A percentile compares a stretch with the other conserved stretches of the same genome.
These are phyloP conservation scores for Glycine latifolia DNA, from an alignment of 306 rosid genomes.

Conservation along the genomic window DNA sequence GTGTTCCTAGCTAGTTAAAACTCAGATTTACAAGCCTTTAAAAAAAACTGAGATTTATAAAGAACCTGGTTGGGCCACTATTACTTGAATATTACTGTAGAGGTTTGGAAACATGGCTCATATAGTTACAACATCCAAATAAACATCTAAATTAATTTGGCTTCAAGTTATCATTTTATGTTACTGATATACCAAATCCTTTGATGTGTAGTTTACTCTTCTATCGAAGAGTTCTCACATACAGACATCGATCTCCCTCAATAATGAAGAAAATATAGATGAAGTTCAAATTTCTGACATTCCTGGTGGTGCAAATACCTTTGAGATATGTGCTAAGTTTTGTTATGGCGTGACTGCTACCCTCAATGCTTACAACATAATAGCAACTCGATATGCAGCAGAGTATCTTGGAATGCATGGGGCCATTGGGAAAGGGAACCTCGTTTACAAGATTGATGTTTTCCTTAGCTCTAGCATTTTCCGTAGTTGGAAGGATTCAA, in stretches of 20 bases:
- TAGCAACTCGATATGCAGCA: constrained; percentile 69
- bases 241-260: constrained; percentile 71
- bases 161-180: constrained; percentile 23
- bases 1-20: no score
- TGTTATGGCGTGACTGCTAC: constrained; percentile 96
- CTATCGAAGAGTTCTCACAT: constrained; percentile 86
- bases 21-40: no score
- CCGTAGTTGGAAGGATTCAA: no score
- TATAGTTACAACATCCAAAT: constrained; percentile 33
- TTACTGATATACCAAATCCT: no score
- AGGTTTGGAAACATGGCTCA: constrained; percentile 12
- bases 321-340: constrained; percentile 94
- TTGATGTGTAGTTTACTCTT: constrained; percentile 94
- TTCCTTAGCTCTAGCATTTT: no score
- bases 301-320: constrained; percentile 89
- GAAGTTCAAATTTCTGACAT: constrained; percentile 79
- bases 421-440: no score
- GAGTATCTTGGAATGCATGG: no score
- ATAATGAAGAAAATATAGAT: constrained; percentile 62
- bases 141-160: constrained; percentile 20
- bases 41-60: no score
- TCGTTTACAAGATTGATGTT: no score
- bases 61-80: constrained; percentile 27
- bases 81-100: constrained; percentile 32
- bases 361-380: constrained; percentile 88